Evolutionary conservation across 805 yeast genomes (phyloP), one percentile per base, ranked within the genome.

Genomic region (Schwanniomyces occidentalis): DNA sequence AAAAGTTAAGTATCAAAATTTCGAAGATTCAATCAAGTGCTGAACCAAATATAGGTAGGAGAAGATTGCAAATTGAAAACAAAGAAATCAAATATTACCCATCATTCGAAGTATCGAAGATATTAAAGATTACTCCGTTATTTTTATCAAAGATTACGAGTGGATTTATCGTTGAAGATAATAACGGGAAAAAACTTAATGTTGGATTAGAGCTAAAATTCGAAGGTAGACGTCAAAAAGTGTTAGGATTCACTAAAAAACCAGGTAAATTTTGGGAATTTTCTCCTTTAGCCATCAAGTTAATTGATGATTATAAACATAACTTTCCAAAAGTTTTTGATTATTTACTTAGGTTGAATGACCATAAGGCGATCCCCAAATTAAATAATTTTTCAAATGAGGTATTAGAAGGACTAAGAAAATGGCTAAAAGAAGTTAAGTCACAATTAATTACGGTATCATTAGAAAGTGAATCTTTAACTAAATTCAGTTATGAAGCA

Each of bases 151-250:
- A 76, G 52, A 73, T 93, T 28, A 84, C 96, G 0, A 82, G 96
- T 6, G 75, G 78, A 6, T 85, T 68, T 48, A 61, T 82, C 65
- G 69, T 90, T 40, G 73, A 69, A 19, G 78, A 75, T 40, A 42
- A 38, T 24, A 71, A 73, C 14, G 44, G 49, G 6, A 75, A 66
- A 44, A 73, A 74, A 44, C 51, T 71, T 7, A 84, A 90, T 52
- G 68, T 93, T 49, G 98, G 98, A 14, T 67, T 93, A 44, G 85
- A 83, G 38, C 69, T 93, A 57, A 90, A 90, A 61, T 85, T 82
- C 59, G 96, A 90, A 45, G 76, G 77, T 15, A 76, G 78, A 40
- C 78, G 88, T 47, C 75, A 77, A 50, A 91, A 91, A 60, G 98
- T 87, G 3, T 70, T 90, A 43, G 99, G 98, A 4, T 91, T 80